These are phyloP conservation scores for Thermothielavioides terrestris DNA, from an alignment of 495 filamentous ascomycete genomes.

Conservation along the genomic window DNA sequence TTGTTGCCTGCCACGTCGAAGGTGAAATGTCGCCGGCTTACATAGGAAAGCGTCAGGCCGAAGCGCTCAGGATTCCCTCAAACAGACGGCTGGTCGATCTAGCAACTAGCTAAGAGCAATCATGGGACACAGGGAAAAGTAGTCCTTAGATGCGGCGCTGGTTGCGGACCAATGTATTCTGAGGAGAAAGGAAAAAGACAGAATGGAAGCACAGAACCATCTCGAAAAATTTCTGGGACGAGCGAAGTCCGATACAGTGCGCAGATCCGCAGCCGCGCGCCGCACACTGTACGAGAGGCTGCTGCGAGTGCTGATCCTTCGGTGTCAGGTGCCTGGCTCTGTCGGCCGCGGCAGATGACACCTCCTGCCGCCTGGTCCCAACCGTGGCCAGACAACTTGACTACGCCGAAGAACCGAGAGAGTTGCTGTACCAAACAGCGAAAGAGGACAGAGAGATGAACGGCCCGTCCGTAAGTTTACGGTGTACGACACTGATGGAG, in stretches of 20 bases:
- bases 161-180: constrained; percentile 20
- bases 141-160: constrained; percentile 28
- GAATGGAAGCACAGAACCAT: too few relatives aligned
- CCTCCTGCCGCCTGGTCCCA: too few relatives aligned
- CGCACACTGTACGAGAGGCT: too few relatives aligned
- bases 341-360: too few relatives aligned
- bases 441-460: too few relatives aligned
- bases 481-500: too few relatives aligned
- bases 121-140: constrained; percentile 17
- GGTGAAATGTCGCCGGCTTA: constrained; percentile 21
- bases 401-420: too few relatives aligned
- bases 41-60: constrained; percentile 31
- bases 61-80: constrained; percentile 30
- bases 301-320: too few relatives aligned
- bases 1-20: not conserved
- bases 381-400: too few relatives aligned
- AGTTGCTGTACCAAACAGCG: too few relatives aligned
- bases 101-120: constrained; percentile 26
- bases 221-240: not conserved
- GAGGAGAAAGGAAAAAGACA: constrained; percentile 5
- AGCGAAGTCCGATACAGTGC: not conserved
- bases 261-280: not conserved
- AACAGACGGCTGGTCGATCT: constrained; percentile 29
- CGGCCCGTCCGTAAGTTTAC: too few relatives aligned
- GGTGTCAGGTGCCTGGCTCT: too few relatives aligned